Evolutionary conservation across 176 grass and related monocot species (phyloP), one percentile per base, ranked within the genome.

Genomic region (Oryza brachyantha): DNA sequence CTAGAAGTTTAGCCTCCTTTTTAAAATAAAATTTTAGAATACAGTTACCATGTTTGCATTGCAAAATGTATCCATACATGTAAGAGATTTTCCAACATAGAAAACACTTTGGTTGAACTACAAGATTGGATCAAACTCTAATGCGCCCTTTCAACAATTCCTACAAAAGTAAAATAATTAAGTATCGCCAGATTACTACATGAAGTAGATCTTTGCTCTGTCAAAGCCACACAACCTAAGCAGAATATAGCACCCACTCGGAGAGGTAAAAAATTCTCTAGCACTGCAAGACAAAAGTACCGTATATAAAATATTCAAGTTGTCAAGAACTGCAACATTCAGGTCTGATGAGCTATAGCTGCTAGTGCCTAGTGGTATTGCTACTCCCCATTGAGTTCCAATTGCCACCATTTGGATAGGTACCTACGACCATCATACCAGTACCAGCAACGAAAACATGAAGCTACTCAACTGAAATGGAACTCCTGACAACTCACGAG

Each of bases 171-270:
- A 25, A 41, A 40, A 29, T 19, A 11, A 52, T 27, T 68, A 19
- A 68, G 24, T 57, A 79, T 8, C 24, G 5, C 26, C 32, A 79
- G 31, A n/a, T 67, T 57, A 40, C 5, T 36, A 24, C 26, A 71
- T 27, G 74, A 75, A 66, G 9, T 54, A 57, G 68, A 38, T 79
- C 76, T 67, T 67, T 80, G 55, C 3, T 61, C 50, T 76, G 50
- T 45, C 28, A 46, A 29, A 76, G 52, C 52, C 8, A 19, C 46
- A 6, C 12, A 10, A 2, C 31, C 7, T 34, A 66, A 67, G 45
- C 24, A 31, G 54, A 6, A 76, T 8, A 62, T 7, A 25, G 12
- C 28, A 60, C 9, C 36, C 13, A 84, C 17, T 25, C 13, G 60
- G 12, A 42, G 5, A 24, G 32, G 38, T 68, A 21, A 70, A 60